Conservation (phyloP, 257 asterid genomes). For the Petunia secreta region DNA sequence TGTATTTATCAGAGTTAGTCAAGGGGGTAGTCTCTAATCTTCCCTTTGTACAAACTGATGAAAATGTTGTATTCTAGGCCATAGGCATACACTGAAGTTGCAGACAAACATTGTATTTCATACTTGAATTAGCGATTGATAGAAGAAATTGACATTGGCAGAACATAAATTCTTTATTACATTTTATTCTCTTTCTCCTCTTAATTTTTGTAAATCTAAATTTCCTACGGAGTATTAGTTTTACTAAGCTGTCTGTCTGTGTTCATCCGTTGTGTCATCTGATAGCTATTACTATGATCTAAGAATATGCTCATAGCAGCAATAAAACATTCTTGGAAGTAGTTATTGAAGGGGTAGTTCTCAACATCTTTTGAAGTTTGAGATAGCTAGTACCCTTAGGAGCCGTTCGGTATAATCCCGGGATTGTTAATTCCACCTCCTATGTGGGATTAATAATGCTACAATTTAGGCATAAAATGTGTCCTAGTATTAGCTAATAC, state of each 20-base stretch:
- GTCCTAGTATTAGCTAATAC: no score
- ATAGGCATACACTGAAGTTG: conserved; percentile 31
- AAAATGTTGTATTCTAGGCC: conserved; percentile 27
- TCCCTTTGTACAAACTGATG: conserved; percentile 18
- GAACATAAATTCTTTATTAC: conserved; percentile 3
- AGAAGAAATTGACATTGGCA: not conserved
- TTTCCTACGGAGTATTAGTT: not conserved
- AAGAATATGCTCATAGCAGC: not conserved
- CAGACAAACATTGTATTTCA: conserved; percentile 32
- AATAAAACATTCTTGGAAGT: not conserved
- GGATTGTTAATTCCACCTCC: no score
- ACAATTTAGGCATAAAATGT: no score
- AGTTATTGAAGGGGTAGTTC: not conserved
- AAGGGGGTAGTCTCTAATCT: not conserved
- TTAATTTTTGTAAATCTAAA: not conserved
- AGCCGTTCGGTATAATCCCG: no score
- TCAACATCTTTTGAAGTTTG: not conserved
- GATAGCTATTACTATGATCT: not conserved
- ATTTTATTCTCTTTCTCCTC: not conserved
- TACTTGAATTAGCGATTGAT: conserved; percentile 12
- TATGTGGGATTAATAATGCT: no score
- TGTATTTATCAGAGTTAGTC: conserved; percentile 17
- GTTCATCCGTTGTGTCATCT: not conserved
- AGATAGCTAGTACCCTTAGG: not conserved
- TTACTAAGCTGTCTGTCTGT: not conserved